A percentile compares a stretch with the other conserved stretches of the same genome.
These are phyloP conservation scores for Spiraea crenata DNA, from an alignment of 331 rosid species.

Conservation along the genomic window DNA sequence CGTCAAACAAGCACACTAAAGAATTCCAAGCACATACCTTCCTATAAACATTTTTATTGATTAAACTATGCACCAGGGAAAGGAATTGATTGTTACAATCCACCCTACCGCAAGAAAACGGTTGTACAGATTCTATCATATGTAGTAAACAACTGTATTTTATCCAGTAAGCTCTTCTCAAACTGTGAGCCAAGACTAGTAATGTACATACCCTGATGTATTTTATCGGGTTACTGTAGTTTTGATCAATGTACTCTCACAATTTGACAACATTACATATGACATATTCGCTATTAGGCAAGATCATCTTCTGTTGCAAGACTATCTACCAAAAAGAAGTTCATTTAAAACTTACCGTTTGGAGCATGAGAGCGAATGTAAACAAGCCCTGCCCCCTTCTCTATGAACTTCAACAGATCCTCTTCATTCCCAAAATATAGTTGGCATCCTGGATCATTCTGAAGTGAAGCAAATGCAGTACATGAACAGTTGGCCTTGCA, in stretches of 20 bases:
- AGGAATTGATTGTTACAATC: background rate
- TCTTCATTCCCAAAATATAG: slow-evolving; percentile 7
- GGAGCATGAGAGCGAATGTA: slow-evolving; percentile 8
- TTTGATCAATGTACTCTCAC: too few species aligned
- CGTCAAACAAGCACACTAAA: background rate
- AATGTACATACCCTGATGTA: background rate
- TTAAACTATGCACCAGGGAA: background rate
- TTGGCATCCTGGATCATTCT: slow-evolving; percentile 2
- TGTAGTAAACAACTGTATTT: background rate
- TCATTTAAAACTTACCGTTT: background rate
- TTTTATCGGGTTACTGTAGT: too few species aligned
- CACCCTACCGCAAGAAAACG: background rate
- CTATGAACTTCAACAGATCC: slow-evolving; percentile 5
- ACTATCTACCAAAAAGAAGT: too few species aligned
- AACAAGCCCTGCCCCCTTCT: background rate
- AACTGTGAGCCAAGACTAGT: background rate
- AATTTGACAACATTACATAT: too few species aligned
- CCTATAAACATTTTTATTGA: background rate
- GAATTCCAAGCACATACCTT: background rate
- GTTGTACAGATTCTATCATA: background rate
- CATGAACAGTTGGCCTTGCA: slow-evolving; percentile 23
- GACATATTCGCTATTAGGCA: too few species aligned
- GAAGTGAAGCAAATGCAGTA: slow-evolving; percentile 8
- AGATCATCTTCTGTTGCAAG: too few species aligned
- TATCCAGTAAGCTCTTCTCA: background rate